phyloP scores from a whole-genome alignment of 495 filamentous ascomycete genomes.

The Achaetomiella virescens region DNA sequence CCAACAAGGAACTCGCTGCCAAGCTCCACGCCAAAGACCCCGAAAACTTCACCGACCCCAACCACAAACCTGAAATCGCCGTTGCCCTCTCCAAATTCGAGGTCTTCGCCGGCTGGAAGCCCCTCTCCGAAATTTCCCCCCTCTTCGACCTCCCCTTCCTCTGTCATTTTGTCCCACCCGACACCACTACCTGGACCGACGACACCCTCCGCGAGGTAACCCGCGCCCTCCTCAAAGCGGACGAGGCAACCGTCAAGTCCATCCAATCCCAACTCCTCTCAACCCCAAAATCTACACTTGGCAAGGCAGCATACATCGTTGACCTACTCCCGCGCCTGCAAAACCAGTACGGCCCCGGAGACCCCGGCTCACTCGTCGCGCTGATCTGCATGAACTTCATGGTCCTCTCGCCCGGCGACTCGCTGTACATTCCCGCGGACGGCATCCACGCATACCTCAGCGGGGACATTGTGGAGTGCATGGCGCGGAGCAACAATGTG shows the following conservation, averaged over 20 bases:
- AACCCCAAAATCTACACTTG: conserved; percentile 33
- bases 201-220: conserved; percentile 56
- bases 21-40: conserved; percentile 60
- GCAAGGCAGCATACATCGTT: conserved; percentile 51
- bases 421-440: conserved; percentile 70
- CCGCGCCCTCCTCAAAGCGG: conserved; percentile 48
- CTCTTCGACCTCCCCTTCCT: conserved; percentile 49
- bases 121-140: conserved; percentile 51
- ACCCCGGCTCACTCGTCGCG: conserved; percentile 59
- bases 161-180: conserved; percentile 44
- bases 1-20: conserved; percentile 57
- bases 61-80: conserved; percentile 82
- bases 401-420: conserved; percentile 56
- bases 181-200: conserved; percentile 46
- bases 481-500: conserved; percentile 78
- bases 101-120: conserved; percentile 72
- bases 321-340: conserved; percentile 58
- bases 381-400: conserved; percentile 71
- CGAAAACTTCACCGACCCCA: conserved; percentile 60
- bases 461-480: conserved; percentile 79
- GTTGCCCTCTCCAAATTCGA: conserved; percentile 71
- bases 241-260: conserved; percentile 41
- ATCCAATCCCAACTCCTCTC: conserved; percentile 46
- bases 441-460: conserved; percentile 73
- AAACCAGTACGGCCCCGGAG: conserved; percentile 55